Base-by-base conservation (phyloP, 2,329 filamentous ascomycete genomes). In the Claviceps monticola region DNA sequence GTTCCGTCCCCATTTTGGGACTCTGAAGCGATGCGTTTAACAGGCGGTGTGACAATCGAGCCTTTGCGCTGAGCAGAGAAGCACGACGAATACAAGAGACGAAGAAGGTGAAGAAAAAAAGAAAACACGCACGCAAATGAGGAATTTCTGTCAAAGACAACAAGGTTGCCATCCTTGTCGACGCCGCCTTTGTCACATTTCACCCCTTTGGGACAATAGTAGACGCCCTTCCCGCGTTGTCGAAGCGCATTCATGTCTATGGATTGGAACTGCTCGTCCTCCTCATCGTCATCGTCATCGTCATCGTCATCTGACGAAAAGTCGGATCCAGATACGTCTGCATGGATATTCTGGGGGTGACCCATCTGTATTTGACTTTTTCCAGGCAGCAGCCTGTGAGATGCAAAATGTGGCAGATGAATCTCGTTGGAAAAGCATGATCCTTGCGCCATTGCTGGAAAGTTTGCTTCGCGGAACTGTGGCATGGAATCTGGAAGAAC, bases 111-210 rank as follows among this genome's bases (percentile, higher is more conserved):
- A 29, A 9, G 4, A 44, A 16, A 26, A n/a, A 34, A 46, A 34
- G 36, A 39, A 29, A 51, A 53, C 36, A 59, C 59, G 53, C 63
- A 69, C 65, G 62, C 64, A 59, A 69, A 71, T 51, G 67, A 68
- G 51, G 68, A 71, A 54, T 71, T 70, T 48, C 68, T 65, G 55
- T 68, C 67, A 57, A 71, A 71, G 45, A 66, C 54, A 37, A 69
- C 61, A 14, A 69, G 59, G 7, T 63, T 61, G 9, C 68, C 68
- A 16, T 66, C 60, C 48, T 65, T 66, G 51, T 70, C 66, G 42
- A 70, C 65, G 29, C 68, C 68, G 34, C 68, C 68, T 55, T 71
- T 71, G 51, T 66, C 66, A 49, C 68, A 71, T 36, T 58, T 60
- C 42, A 50, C 48, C 7, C 61, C 63, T 21, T 68, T 60, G 11